phyloP scores from a whole-genome alignment of 108 stramenopile species.

The Phaeodactylum tricornutum region DNA sequence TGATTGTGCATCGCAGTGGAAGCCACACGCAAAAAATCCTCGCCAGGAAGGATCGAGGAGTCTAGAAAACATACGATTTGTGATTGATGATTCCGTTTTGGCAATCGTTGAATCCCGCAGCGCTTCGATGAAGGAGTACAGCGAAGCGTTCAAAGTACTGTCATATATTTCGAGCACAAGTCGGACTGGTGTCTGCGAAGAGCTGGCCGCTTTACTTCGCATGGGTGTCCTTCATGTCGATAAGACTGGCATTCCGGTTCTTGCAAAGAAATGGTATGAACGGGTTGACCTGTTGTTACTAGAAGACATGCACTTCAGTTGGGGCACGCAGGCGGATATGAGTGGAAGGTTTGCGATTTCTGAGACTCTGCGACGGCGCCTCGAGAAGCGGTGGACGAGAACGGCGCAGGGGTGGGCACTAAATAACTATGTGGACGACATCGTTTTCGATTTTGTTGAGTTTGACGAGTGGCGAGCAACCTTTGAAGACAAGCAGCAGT shows the following conservation, averaged over 20 bases:
- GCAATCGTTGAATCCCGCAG: not conserved
- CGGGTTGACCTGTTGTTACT: slow-evolving; percentile 48
- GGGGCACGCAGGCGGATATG: slow-evolving; percentile 26
- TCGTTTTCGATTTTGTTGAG: slow-evolving; percentile 47
- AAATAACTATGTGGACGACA: slow-evolving; percentile 16
- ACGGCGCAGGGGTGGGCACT: slow-evolving; percentile 18
- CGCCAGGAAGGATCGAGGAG: slow-evolving; percentile 34
- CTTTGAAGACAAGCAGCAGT: too few relatives aligned
- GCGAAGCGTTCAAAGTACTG: slow-evolving; percentile 3
- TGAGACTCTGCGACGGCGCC: slow-evolving; percentile 15
- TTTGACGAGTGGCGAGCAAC: slow-evolving; percentile 48
- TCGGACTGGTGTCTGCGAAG: slow-evolving; percentile 53
- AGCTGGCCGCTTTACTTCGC: slow-evolving; percentile 37
- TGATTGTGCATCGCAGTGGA: slow-evolving; percentile 18
- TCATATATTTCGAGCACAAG: slow-evolving; percentile 34
- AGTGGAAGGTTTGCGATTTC: slow-evolving; percentile 24
- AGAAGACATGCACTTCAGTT: slow-evolving; percentile 49
- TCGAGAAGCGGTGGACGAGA: slow-evolving; percentile 30
- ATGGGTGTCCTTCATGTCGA: slow-evolving; percentile 36
- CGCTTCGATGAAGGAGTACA: not conserved
- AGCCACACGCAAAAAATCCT: slow-evolving; percentile 49
- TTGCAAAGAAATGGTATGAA: slow-evolving; percentile 43
- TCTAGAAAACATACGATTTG: slow-evolving; percentile 56
- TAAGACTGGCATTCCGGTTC: slow-evolving; percentile 25
- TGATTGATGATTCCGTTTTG: slow-evolving; percentile 15